Base-by-base conservation (phyloP, 2,329 filamentous ascomycete species). In the Penicillium janthinellum region DNA sequence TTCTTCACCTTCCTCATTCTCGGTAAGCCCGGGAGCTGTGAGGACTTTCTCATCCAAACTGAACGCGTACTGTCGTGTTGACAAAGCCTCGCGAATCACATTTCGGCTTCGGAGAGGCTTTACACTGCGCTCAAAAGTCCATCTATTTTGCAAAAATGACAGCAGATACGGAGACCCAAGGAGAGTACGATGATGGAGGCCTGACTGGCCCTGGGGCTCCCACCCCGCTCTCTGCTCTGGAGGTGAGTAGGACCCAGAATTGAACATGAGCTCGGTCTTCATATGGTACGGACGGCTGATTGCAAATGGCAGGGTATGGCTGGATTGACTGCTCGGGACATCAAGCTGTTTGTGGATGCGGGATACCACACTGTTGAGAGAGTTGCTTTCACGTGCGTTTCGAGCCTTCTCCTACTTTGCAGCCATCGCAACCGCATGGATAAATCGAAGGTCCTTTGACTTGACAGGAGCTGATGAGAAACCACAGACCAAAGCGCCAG, bases 351-450 rank as follows among this genome's bases (percentile, higher is more conserved):
- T 22, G 82, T 96, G 17, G 94, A 98, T 71, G 93, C 91, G 41
- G 95, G 95, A 5, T 98, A 88, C 77, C 92, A 98, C 75, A 99
- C 95, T 0, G 92, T 99, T 39, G 95, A 99, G 77, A 89, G 93
- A 2, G 90, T 99, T 61, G 95, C 95, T 52, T 99, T 99, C 74
- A 98, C 95, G 74, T 90, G 85, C 55, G 83, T 45, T 17, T 37
- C 28, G 28, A 42, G 35, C 38, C 12, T 38, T 31, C 25, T 20
- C 7, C 50, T 35, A 28, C 14, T 37, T 28, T 35, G 22, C 56
- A 37, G 31, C 39, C 20, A 31, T 41, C 34, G 22, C 49, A 28
- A n/a, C 42, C 22, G 20, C 15, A 25, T 44, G 6, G 5, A 10
- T 17, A n/a, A 38, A 3, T 7, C 14, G 3, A 22, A 8, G 8